phyloP scores from a whole-genome alignment of 306 rosid genomes.

The Prunus dulcis region DNA sequence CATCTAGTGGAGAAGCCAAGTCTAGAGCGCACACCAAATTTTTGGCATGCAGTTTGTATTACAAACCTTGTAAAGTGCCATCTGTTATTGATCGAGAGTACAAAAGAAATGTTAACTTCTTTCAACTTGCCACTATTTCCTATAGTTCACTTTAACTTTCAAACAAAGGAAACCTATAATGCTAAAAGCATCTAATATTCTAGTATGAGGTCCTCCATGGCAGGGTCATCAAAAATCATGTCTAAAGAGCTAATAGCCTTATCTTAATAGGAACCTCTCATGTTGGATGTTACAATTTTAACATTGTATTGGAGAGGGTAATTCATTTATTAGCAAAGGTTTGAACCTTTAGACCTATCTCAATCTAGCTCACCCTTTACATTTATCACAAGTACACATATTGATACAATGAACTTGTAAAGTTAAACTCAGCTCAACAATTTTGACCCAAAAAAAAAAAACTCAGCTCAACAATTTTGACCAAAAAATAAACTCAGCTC shows the following conservation, averaged over 20 bases:
- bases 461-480: background rate
- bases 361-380: background rate
- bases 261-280: background rate
- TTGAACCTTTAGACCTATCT: background rate
- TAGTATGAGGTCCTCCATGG: background rate
- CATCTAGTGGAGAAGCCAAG: no score
- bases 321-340: background rate
- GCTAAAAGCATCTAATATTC: background rate
- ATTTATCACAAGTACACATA: background rate
- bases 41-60: no score
- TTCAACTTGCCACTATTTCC: no score
- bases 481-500: no score
- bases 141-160: background rate
- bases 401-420: background rate
- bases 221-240: no score
- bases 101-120: no score
- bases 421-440: background rate
- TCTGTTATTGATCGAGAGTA: no score
- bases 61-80: no score
- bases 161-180: background rate
- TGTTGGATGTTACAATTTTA: background rate
- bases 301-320: background rate
- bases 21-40: no score
- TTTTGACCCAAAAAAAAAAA: no score
- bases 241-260: background rate